Conservation (phyloP, 352 stramenopile genomes). For the Phytophthora citricola region DNA sequence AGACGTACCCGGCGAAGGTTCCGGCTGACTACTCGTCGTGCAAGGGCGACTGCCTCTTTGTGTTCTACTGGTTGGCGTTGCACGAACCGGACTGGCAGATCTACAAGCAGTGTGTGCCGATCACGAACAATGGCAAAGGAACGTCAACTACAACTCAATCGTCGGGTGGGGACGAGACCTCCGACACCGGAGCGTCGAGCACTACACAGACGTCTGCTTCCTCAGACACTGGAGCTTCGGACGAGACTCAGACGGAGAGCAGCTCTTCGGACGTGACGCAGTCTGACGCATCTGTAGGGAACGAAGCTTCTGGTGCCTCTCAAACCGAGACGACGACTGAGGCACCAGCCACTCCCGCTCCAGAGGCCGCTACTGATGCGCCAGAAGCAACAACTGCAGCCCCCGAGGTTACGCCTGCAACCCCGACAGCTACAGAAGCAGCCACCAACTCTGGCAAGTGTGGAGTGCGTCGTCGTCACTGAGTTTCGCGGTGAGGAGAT, state of each 20-base stretch:
- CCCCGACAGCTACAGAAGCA: slow-evolving; percentile 2
- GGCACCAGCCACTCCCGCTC: not conserved
- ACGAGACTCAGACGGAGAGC: not conserved
- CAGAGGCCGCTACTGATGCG: not conserved
- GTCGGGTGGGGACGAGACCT: not conserved
- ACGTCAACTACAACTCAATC: slow-evolving; percentile 1
- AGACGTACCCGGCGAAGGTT: slow-evolving; percentile 39
- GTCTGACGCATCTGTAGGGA: not conserved
- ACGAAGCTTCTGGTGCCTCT: not conserved
- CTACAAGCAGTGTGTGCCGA: slow-evolving; percentile 43
- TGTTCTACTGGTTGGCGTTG: slow-evolving; percentile 31
- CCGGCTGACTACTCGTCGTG: slow-evolving; percentile 23
- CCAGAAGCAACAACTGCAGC: not conserved
- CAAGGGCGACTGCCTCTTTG: slow-evolving; percentile 23
- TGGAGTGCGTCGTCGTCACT: slow-evolving; percentile 17
- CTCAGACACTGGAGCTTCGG: not conserved
- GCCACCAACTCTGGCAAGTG: slow-evolving; percentile 11
- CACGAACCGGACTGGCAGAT: slow-evolving; percentile 36
- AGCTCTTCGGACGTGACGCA: not conserved
- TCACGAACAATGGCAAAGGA: slow-evolving; percentile 25
- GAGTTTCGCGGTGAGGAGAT: not conserved
- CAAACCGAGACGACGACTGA: slow-evolving; percentile 1
- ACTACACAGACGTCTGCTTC: slow-evolving; percentile 14
- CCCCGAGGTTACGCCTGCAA: not conserved
- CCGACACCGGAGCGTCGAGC: not conserved